Evolutionary conservation across 345 rosid genomes (phyloP).

Genomic region (Eucalyptus sp.): DNA sequence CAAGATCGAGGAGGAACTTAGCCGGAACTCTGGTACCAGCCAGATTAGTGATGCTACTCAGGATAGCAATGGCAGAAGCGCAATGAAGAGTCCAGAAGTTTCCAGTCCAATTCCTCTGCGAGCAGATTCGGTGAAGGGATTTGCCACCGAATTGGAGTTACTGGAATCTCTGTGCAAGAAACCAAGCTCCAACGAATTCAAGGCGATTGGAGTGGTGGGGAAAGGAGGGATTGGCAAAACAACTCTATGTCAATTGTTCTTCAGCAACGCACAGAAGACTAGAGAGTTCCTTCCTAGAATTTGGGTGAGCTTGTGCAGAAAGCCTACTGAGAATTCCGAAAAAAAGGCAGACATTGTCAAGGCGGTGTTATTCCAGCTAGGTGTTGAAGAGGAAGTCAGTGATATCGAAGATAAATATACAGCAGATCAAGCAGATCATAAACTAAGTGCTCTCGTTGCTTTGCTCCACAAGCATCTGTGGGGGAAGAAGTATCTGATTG

Average conservation of each 20-base stretch:
- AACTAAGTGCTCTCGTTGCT: slow-evolving; percentile 7
- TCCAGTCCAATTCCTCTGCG: neutral
- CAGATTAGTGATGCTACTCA: neutral
- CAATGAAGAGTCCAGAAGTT: neutral
- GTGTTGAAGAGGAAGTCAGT: slow-evolving; percentile 16
- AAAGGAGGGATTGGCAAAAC: slow-evolving; percentile 37
- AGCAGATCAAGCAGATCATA: neutral
- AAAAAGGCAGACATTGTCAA: slow-evolving; percentile 1
- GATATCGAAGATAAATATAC: neutral
- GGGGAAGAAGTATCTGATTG: slow-evolving; percentile 42
- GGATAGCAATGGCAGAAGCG: neutral
- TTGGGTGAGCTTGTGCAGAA: slow-evolving; percentile 18
- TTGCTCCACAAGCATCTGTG: slow-evolving; percentile 19
- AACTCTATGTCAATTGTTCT: slow-evolving; percentile 21
- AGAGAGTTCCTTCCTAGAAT: slow-evolving; percentile 24
- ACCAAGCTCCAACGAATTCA: neutral
- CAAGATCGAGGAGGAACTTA: neutral
- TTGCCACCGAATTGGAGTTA: neutral
- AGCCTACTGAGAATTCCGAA: neutral
- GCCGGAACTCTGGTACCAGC: accelerated
- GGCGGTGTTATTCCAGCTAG: slow-evolving; percentile 18
- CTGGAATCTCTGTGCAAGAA: neutral
- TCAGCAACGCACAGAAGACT: slow-evolving; percentile 7
- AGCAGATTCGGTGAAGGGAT: neutral
- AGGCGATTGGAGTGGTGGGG: slow-evolving; percentile 28